These are phyloP conservation scores for Hypoxylon sp. DNA, from an alignment of 2,329 filamentous ascomycete species.

Conservation along the genomic window DNA sequence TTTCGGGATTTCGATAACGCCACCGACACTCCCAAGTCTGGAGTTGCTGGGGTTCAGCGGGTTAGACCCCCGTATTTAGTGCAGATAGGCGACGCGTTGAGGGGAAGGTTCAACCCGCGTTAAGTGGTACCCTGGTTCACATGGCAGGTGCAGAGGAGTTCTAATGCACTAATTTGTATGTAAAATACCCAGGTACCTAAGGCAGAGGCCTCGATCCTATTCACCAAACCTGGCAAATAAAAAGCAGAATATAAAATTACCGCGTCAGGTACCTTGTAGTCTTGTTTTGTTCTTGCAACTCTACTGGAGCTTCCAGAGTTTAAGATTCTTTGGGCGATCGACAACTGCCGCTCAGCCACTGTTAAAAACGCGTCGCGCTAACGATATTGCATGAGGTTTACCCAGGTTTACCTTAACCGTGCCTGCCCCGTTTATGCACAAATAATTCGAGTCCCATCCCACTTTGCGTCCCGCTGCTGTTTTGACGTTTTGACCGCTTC, in stretches of 20 bases:
- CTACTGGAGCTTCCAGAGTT: slow-evolving; percentile 3
- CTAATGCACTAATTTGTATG: too few species aligned
- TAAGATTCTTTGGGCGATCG: slow-evolving; percentile 15
- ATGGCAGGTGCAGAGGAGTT: too few species aligned
- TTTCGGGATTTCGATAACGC: slow-evolving; percentile 6
- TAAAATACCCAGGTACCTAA: too few species aligned
- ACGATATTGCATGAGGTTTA: not conserved
- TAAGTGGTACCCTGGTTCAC: slow-evolving; percentile 14
- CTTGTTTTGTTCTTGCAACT: not conserved
- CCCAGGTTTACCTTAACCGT: slow-evolving; percentile 6
- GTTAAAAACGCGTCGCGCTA: slow-evolving; percentile 31
- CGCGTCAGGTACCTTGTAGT: not conserved
- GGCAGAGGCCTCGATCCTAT: not conserved
- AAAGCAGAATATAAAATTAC: not conserved
- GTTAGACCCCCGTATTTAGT: not conserved
- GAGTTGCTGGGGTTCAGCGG: too few species aligned
- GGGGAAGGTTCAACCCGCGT: slow-evolving; percentile 42
- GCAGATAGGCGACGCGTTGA: slow-evolving; percentile 45
- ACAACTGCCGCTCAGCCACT: slow-evolving; percentile 1
- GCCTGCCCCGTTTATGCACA: slow-evolving; percentile 8
- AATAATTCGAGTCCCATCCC: slow-evolving; percentile 21
- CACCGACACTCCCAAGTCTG: not conserved
- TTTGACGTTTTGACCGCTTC: slow-evolving; percentile 43
- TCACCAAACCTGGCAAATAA: not conserved
- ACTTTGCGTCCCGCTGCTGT: slow-evolving; percentile 13